Conservation (phyloP, 805 yeast species). For the Barnettozyma vustinii region DNA sequence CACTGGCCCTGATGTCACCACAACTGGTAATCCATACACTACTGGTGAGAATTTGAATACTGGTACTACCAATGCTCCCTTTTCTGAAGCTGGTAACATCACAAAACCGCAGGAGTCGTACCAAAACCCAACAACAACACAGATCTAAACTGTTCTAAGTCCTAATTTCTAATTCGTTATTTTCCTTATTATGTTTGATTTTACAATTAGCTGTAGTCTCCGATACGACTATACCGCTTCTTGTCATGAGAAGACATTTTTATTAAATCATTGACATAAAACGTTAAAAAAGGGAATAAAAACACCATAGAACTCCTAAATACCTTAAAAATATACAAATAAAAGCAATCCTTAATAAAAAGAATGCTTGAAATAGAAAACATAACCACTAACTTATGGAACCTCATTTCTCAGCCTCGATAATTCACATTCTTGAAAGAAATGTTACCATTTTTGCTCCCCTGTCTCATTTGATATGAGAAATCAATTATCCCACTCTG, state of each 20-base stretch:
- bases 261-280: neutral
- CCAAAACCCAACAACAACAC: neutral
- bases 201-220: neutral
- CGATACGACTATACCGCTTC: neutral
- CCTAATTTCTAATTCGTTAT: too few relatives aligned
- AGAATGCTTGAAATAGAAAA: neutral
- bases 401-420: constrained; percentile 8
- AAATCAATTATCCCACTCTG: neutral
- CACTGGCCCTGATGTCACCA: neutral
- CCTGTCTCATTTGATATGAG: neutral
- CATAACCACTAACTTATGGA: neutral
- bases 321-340: neutral
- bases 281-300: neutral
- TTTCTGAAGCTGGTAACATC: neutral
- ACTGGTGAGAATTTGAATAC: constrained; percentile 1
- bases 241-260: neutral
- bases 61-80: neutral
- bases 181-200: too few relatives aligned
- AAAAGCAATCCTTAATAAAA: neutral
- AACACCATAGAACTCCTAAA: neutral
- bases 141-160: too few relatives aligned
- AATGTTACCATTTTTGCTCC: constrained; percentile 12
- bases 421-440: constrained; percentile 24
- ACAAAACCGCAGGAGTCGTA: constrained; percentile 1
- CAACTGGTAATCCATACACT: neutral